These are phyloP conservation scores for Pyrus hybrid DNA, from an alignment of 331 rosid species.

Conservation along the genomic window DNA sequence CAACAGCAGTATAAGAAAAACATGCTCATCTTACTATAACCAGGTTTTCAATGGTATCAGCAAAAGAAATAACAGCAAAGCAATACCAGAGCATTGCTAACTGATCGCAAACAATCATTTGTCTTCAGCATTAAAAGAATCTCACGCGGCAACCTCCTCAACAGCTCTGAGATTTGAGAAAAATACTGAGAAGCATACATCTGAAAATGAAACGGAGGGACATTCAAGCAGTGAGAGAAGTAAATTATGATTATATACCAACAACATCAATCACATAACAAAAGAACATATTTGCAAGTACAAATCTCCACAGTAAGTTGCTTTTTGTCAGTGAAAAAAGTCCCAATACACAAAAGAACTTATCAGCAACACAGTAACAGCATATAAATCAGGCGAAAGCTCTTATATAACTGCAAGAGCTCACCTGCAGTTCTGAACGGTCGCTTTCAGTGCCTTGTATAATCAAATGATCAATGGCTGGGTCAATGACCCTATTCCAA, in stretches of 20 bases:
- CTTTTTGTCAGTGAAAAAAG: neutral
- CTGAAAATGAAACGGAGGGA: slow-evolving; percentile 20
- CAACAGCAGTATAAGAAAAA: neutral
- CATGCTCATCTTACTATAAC: neutral
- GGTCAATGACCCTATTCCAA: slow-evolving; percentile 80
- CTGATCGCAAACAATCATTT: slow-evolving; percentile 90
- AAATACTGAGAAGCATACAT: slow-evolving; percentile 93
- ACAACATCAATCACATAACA: slow-evolving; percentile 5
- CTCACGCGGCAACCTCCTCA: slow-evolving; percentile 84
- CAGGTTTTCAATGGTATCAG: neutral
- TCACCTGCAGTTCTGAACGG: slow-evolving; percentile 83
- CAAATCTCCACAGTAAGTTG: neutral
- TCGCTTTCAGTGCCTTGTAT: slow-evolving; percentile 62
- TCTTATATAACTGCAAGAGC: slow-evolving; percentile 1
- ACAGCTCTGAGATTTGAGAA: slow-evolving; percentile 83
- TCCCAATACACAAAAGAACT: neutral
- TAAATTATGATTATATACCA: neutral
- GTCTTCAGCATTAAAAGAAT: slow-evolving; percentile 95
- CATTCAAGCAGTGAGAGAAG: neutral
- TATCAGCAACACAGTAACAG: neutral
- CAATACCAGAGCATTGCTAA: slow-evolving; percentile 75
- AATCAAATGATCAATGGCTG: slow-evolving; percentile 79
- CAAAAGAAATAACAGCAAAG: neutral
- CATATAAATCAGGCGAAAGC: neutral
- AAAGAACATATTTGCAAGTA: neutral